Conservation (phyloP, 495 filamentous ascomycete genomes). For the Zalerion maritima region DNA sequence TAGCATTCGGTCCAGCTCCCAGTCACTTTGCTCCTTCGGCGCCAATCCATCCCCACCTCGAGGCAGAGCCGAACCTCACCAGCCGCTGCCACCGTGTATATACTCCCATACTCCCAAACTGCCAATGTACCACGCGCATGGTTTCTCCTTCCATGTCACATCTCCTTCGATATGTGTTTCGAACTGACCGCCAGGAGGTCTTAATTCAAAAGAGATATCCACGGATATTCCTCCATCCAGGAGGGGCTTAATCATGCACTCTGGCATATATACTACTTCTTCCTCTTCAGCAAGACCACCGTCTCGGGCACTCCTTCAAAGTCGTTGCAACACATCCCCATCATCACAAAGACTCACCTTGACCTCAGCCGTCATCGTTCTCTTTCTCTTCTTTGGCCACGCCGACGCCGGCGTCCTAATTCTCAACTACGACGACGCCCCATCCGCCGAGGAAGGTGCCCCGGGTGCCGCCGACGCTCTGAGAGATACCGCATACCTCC, state of each 20-base stretch:
- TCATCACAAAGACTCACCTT: slow-evolving; percentile 6
- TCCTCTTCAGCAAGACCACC: slow-evolving; percentile 6
- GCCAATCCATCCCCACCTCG: no score
- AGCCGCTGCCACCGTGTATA: slow-evolving; percentile 45
- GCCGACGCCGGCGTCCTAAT: slow-evolving; percentile 27
- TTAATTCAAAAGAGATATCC: no score
- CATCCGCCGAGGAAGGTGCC: slow-evolving; percentile 42
- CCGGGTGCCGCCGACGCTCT: slow-evolving; percentile 38
- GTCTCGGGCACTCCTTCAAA: slow-evolving; percentile 18
- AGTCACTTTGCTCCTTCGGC: no score
- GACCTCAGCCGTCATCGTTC: slow-evolving; percentile 14
- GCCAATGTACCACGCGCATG: background rate
- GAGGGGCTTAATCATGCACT: slow-evolving; percentile 3
- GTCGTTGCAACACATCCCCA: slow-evolving; percentile 17
- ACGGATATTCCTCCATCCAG: slow-evolving; percentile 1
- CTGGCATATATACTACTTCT: slow-evolving; percentile 12
- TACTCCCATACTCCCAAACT: slow-evolving; percentile 23
- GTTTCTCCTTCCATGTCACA: slow-evolving; percentile 4
- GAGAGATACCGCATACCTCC: slow-evolving; percentile 46
- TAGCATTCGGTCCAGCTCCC: no score
- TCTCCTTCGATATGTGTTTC: slow-evolving; percentile 6
- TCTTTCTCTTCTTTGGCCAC: slow-evolving; percentile 21
- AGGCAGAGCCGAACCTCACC: slow-evolving; percentile 29
- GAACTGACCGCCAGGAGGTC: slow-evolving; percentile 4
- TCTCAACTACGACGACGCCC: slow-evolving; percentile 42